phyloP scores from a whole-genome alignment of 2,329 filamentous ascomycete genomes.

The Aspergillus ochraceoroseus region DNA sequence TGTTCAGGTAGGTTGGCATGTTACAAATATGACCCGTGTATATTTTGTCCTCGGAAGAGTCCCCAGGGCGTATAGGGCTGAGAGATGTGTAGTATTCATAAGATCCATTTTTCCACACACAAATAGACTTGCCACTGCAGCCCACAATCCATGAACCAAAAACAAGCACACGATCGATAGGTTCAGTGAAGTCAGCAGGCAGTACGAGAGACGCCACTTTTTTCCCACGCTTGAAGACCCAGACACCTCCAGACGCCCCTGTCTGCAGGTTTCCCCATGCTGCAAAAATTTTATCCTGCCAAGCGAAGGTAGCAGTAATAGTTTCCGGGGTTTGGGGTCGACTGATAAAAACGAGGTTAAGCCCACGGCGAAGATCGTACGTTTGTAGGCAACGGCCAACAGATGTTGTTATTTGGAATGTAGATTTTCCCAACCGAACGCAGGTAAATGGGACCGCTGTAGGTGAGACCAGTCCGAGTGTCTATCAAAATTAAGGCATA shows the following conservation, averaged over 20 bases:
- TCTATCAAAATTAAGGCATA: constrained; percentile 50
- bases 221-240: constrained; percentile 89
- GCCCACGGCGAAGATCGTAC: constrained; percentile 83
- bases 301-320: constrained; percentile 82
- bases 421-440: constrained; percentile 83
- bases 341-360: constrained; percentile 90
- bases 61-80: constrained; percentile 53
- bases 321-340: constrained; percentile 78
- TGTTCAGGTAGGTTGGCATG: constrained; percentile 95
- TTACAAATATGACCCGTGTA: constrained; percentile 75
- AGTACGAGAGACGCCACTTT: constrained; percentile 70
- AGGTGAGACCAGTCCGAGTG: constrained; percentile 86
- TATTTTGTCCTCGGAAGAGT: constrained; percentile 56
- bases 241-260: constrained; percentile 59
- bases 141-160: constrained; percentile 91
- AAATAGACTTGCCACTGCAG: constrained; percentile 67
- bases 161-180: constrained; percentile 70
- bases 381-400: constrained; percentile 88
- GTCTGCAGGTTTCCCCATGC: constrained; percentile 67
- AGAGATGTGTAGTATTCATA: constrained; percentile 89
- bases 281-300: constrained; percentile 82
- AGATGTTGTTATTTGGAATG: constrained; percentile 95
- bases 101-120: constrained; percentile 81
- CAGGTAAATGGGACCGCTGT: constrained; percentile 86
- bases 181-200: constrained; percentile 59